phyloP scores from a whole-genome alignment of 73 alveolate species.

The Symbiodinium pilosum region DNA sequence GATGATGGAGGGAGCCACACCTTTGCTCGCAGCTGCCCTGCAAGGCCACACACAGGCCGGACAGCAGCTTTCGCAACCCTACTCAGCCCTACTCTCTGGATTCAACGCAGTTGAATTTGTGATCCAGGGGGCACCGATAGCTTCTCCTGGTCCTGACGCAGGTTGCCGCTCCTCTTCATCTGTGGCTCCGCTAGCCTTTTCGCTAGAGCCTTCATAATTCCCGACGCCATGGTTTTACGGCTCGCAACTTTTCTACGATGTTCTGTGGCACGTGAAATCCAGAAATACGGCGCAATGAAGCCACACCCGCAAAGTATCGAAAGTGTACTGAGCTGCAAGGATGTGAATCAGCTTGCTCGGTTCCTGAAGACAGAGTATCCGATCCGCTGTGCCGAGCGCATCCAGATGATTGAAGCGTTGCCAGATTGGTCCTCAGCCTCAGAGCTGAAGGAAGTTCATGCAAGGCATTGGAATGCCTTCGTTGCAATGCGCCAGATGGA shows the following conservation, averaged over 20 bases:
- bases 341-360: conserved; percentile 1
- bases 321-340: conserved; percentile 45
- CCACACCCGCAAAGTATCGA: conserved; percentile 78
- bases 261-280: conserved; percentile 46
- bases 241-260: neutral
- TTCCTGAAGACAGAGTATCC: conserved; percentile 74
- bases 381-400: conserved; percentile 90
- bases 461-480: conserved; percentile 43
- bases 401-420: conserved; percentile 43
- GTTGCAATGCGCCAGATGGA: neutral
- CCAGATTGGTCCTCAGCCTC: conserved; percentile 34
- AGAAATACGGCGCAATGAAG: conserved; percentile 54
- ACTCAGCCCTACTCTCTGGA: too few species aligned
- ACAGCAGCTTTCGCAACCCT: too few species aligned
- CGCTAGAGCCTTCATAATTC: neutral
- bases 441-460: conserved; percentile 52
- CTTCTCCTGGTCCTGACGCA: too few species aligned
- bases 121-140: too few species aligned
- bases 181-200: too few species aligned
- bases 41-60: conserved; percentile 78
- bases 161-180: too few species aligned
- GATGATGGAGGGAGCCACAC: conserved; percentile 93
- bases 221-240: neutral
- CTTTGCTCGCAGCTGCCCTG: conserved; percentile 81
- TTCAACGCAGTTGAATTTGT: too few species aligned